phyloP scores from a whole-genome alignment of 2,329 filamentous ascomycete species.

The Ophiocordyceps camponoti-saundersi region DNA sequence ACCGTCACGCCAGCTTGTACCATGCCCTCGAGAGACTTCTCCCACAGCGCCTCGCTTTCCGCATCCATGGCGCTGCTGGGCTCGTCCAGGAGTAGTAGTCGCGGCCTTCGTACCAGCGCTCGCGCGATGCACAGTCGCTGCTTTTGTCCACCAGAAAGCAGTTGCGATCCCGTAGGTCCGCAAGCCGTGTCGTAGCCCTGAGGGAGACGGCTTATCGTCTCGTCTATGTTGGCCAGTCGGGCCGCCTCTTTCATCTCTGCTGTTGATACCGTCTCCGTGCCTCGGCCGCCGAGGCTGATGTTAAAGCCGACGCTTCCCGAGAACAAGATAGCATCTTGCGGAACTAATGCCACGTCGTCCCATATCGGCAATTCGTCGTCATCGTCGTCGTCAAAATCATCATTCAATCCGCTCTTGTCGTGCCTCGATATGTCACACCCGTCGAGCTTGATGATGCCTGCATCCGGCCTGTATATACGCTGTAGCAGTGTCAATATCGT shows the following conservation, averaged over 20 bases:
- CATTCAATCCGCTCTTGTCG: background rate
- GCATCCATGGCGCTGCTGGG: constrained; percentile 64
- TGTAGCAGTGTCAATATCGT: constrained; percentile 42
- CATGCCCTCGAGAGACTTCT: constrained; percentile 28
- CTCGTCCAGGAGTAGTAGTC: constrained; percentile 65
- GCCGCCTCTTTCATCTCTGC: constrained; percentile 51
- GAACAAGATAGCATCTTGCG: constrained; percentile 41
- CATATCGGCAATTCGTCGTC: constrained; percentile 23
- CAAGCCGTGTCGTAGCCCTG: constrained; percentile 49
- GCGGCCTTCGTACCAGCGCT: constrained; percentile 54
- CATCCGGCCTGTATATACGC: constrained; percentile 27
- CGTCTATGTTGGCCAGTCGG: constrained; percentile 52
- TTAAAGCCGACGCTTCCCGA: constrained; percentile 39
- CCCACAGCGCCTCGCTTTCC: constrained; percentile 50
- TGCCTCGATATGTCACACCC: constrained; percentile 26
- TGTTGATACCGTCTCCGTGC: constrained; percentile 34
- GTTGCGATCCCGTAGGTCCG: constrained; percentile 54
- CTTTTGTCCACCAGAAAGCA: constrained; percentile 65
- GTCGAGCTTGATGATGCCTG: constrained; percentile 25
- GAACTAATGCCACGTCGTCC: constrained; percentile 35
- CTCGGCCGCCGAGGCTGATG: constrained; percentile 34
- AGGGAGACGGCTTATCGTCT: constrained; percentile 44
- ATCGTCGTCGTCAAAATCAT: background rate
- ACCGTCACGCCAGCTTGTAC: constrained; percentile 25
- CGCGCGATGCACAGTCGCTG: constrained; percentile 67